Evolutionary conservation across 257 asterid species (phyloP), one percentile per base, ranked within the genome.

Genomic region (Linaria vulgaris): DNA sequence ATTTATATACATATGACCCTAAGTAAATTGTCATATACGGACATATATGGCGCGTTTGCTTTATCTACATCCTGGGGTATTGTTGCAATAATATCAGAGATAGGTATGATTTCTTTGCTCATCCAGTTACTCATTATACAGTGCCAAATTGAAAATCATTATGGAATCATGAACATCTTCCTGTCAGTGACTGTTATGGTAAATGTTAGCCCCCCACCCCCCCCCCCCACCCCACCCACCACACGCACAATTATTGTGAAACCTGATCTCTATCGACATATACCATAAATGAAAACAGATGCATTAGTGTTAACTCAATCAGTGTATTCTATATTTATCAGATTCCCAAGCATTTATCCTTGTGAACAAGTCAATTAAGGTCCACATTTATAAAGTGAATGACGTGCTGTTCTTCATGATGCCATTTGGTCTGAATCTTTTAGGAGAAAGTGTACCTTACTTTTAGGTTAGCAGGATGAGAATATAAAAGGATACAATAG

Each of bases 41-140:
- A n/a, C n/a, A n/a, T n/a, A n/a, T n/a, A n/a, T n/a, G n/a, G n/a
- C 21, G 12, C 0, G 2, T 21, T 37, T 51, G 8, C 20, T 44
- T 51, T 38, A 39, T 22, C 53, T 16, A 38, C 52, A 63, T 21
- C 37, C 41, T 51, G 69, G 58, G 30, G 12, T 22, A 21, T 16
- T 51, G 25, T 39, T 5, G 23, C 1, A 11, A 63, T 30, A 62
- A 17, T 38, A 39, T 37, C 14, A 9, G 37, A 12, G 51, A 23
- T 37, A 12, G 69, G 12, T 25, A 21, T 3, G 47, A 1, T 34
- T 9, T 48, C 13, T 48, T 19, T 48, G 31, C 22, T 49, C 27
- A 19, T 27, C 27, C 54, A 14, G 55, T 49, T 54, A 50, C 24
- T 13, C n/a, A 17, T 17, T 17, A 4, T 19, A 20, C 55, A 49